Percentiles rank a stretch among this genome's conserved stretches.
Conservation (phyloP, 345 rosid species). For the Arabidopsis arenosa region DNA sequence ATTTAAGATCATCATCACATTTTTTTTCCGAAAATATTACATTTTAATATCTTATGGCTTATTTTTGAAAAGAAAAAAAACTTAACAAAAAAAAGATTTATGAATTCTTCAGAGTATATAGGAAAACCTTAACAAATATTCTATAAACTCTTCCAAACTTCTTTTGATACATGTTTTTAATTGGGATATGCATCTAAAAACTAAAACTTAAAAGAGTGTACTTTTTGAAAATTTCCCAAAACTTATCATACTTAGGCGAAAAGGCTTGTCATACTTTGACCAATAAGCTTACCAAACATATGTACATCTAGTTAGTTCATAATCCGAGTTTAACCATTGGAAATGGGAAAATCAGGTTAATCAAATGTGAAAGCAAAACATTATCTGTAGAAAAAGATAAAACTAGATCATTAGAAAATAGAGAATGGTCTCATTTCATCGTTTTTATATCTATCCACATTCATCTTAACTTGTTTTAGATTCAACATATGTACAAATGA, state of each 20-base stretch:
- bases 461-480: not conserved
- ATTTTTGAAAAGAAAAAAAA: too few relatives aligned
- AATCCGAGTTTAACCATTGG: not conserved
- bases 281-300: not conserved
- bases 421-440: constrained; percentile 12
- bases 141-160: not conserved
- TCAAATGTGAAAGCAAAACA: not conserved
- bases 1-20: too few relatives aligned
- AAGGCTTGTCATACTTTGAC: not conserved
- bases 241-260: not conserved
- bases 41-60: too few relatives aligned
- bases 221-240: not conserved
- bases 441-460: not conserved
- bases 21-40: too few relatives aligned
- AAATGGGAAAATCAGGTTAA: not conserved
- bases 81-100: too few relatives aligned
- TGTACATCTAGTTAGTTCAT: not conserved
- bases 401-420: not conserved
- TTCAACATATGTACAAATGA: not conserved
- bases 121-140: not conserved
- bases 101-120: not conserved
- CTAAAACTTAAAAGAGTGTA: not conserved
- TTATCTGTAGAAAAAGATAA: not conserved
- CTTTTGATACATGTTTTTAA: not conserved
- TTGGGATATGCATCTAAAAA: not conserved